Conservation (phyloP, 2,329 filamentous ascomycete genomes). For the Penicillium sp. region DNA sequence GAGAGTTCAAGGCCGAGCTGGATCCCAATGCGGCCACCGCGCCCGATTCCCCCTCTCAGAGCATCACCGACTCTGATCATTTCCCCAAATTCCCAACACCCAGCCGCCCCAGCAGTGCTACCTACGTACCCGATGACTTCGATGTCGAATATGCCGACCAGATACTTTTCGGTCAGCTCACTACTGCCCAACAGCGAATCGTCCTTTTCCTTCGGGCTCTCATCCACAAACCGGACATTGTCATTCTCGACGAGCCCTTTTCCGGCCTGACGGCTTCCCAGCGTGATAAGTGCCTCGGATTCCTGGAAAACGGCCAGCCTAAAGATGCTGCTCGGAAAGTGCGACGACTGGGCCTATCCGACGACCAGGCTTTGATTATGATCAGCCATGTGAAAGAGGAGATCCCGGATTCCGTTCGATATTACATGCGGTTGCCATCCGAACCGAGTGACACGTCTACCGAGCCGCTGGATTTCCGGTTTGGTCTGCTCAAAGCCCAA, state of each 20-base stretch:
- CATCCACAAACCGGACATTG: slow-evolving; percentile 77
- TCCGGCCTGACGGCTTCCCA: slow-evolving; percentile 81
- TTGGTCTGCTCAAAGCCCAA: slow-evolving; percentile 29
- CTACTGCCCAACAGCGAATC: slow-evolving; percentile 67
- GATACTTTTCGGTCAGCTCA: slow-evolving; percentile 70
- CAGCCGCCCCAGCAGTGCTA: not conserved
- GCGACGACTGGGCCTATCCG: slow-evolving; percentile 60
- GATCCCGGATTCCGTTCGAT: slow-evolving; percentile 78
- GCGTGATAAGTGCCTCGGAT: slow-evolving; percentile 84
- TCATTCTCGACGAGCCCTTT: slow-evolving; percentile 87
- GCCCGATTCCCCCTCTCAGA: not conserved
- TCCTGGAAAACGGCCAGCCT: slow-evolving; percentile 69
- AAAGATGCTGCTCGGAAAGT: slow-evolving; percentile 20
- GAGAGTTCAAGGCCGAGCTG: slow-evolving; percentile 80
- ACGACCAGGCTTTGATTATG: slow-evolving; percentile 81
- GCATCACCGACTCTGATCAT: slow-evolving; percentile 18
- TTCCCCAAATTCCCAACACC: slow-evolving; percentile 24
- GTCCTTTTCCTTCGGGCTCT: slow-evolving; percentile 81
- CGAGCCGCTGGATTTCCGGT: slow-evolving; percentile 35
- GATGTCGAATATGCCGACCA: slow-evolving; percentile 71
- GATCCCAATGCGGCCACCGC: slow-evolving; percentile 53
- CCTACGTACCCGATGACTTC: slow-evolving; percentile 23
- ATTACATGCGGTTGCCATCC: slow-evolving; percentile 81
- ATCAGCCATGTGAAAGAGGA: slow-evolving; percentile 92
- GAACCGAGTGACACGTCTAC: slow-evolving; percentile 20